Evolutionary conservation across 2,329 filamentous ascomycete genomes (phyloP), one percentile per base, ranked within the genome.

Genomic region (Curvularia spicifera): DNA sequence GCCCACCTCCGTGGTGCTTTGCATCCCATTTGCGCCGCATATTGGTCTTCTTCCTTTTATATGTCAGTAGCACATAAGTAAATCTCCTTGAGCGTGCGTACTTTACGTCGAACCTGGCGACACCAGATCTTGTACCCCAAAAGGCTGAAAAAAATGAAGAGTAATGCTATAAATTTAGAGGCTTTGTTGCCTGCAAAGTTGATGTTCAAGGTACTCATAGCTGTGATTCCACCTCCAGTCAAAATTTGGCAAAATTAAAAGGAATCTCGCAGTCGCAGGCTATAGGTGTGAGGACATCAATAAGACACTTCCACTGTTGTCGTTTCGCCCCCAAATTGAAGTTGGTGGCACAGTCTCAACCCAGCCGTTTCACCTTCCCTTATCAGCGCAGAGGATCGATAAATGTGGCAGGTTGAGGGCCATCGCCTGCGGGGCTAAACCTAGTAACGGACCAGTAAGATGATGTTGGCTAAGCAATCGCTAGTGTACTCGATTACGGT

Each of bases 1-100:
- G 51, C 51, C 51, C 50, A 61, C 45, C 3, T 57, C 12, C 10
- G 45, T 44, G 46, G 53, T 45, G 46, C n/a, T 51, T 51, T 51
- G 46, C 53, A 56, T 20, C 53, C 53, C 46, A 45, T 51, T 15
- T 45, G 46, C 39, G 22, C 39, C 5, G 46, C 53, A 40, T 40
- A 55, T 46, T 43, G 45, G 28, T 55, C 45, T 44, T 55, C 52
- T 29, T 49, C 20, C 52, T 55, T 15, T 20, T 33, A 3, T 5
- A 29, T 18, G 3, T 55, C 20, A 55, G 45, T 31, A 29, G 3
- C 22, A 9, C 6, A 53, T 20, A 9, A 37, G 22, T 1, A 20
- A 28, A 31, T 40, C 7, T 10, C 18, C 6, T 3, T 39, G 18
- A 12, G 2, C 13, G n/a, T 20, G 43, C 51, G 9, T 47, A 53